phyloP scores from a whole-genome alignment of 2,329 filamentous ascomycete genomes.

The Cadophora sp. region DNA sequence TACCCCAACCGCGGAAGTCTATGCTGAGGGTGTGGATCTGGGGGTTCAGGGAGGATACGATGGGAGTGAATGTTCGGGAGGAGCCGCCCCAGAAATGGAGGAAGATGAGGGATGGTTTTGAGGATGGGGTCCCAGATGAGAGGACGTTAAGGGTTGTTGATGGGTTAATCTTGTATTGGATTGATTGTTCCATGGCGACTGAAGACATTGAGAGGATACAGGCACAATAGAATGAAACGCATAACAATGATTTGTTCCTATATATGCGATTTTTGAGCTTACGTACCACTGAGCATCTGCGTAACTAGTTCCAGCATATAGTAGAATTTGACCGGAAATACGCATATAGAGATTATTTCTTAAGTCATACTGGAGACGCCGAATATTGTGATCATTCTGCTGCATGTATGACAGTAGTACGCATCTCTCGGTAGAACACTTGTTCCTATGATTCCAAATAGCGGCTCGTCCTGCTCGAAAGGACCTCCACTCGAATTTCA shows the following conservation, averaged over 20 bases:
- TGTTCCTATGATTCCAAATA: not conserved
- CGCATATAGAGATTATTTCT: not conserved
- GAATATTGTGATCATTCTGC: not conserved
- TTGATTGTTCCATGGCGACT: not conserved
- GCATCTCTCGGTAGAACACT: not conserved
- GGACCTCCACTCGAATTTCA: not conserved
- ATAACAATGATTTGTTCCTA: not conserved
- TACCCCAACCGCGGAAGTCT: slow-evolving; percentile 47
- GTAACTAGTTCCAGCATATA: no score
- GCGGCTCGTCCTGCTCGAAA: not conserved
- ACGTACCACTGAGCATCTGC: not conserved
- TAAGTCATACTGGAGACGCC: not conserved
- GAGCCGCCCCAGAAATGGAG: not conserved
- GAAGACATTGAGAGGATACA: not conserved
- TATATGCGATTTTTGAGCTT: not conserved
- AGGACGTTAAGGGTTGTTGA: not conserved
- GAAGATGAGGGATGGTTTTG: not conserved
- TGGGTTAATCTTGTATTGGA: not conserved
- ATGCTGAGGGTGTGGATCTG: not conserved
- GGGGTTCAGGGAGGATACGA: not conserved
- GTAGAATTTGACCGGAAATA: not conserved
- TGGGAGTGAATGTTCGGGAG: not conserved
- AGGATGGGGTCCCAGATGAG: not conserved
- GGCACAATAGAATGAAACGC: no score
- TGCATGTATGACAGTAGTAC: not conserved